Percentiles rank a stretch among this genome's conserved stretches.
These are phyloP conservation scores for Knufia petricola DNA, from an alignment of 2,329 filamentous ascomycete genomes.

Conservation along the genomic window DNA sequence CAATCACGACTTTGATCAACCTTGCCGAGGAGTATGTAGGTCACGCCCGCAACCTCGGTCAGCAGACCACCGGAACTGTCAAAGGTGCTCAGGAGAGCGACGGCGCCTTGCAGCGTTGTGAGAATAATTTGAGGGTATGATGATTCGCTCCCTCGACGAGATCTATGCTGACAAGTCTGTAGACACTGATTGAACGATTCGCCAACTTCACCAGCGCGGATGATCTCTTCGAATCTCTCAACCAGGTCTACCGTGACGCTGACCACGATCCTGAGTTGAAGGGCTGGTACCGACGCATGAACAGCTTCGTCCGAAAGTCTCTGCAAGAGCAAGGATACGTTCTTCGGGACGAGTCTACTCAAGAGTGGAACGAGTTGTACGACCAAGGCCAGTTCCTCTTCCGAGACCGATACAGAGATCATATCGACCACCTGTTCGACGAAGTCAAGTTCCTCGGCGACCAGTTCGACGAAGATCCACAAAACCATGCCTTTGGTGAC, in stretches of 20 bases:
- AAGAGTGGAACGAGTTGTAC: slow-evolving; percentile 75
- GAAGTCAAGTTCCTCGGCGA: slow-evolving; percentile 82
- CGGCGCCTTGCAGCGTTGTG: slow-evolving; percentile 57
- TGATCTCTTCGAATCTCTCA: slow-evolving; percentile 75
- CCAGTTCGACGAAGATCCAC: slow-evolving; percentile 79
- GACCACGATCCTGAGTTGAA: slow-evolving; percentile 78
- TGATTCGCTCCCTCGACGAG: slow-evolving; percentile 29
- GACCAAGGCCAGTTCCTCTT: slow-evolving; percentile 79
- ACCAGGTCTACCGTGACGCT: slow-evolving; percentile 76
- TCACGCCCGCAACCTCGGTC: slow-evolving; percentile 57
- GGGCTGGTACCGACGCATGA: slow-evolving; percentile 73
- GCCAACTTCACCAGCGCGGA: slow-evolving; percentile 87
- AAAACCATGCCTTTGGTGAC: slow-evolving; percentile 71
- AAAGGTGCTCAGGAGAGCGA: slow-evolving; percentile 62
- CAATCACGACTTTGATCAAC: slow-evolving; percentile 76
- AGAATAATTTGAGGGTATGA: slow-evolving; percentile 66
- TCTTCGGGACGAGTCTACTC: slow-evolving; percentile 66
- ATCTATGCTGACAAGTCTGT: slow-evolving; percentile 43
- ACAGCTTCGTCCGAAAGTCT: slow-evolving; percentile 70
- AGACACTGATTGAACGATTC: slow-evolving; percentile 85
- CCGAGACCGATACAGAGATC: slow-evolving; percentile 73
- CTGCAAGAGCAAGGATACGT: slow-evolving; percentile 87
- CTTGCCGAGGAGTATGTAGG: slow-evolving; percentile 77
- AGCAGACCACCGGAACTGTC: slow-evolving; percentile 57
- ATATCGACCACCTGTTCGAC: slow-evolving; percentile 78